Conservation (phyloP, 2,329 filamentous ascomycete species). For the Aspergillus sclerotialis region DNA sequence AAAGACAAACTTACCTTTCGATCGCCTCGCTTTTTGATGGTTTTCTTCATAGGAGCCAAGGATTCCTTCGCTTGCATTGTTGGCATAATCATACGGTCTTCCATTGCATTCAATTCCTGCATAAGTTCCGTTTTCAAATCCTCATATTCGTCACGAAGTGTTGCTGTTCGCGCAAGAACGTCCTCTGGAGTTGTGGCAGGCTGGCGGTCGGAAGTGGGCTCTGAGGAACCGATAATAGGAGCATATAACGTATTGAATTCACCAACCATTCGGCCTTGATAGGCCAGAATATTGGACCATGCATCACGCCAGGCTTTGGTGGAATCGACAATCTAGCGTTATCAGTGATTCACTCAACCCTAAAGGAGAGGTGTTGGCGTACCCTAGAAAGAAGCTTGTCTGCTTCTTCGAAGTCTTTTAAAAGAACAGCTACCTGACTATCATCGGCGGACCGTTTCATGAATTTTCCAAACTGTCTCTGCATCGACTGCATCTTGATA, state of each 20-base stretch:
- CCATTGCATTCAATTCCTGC: conserved; percentile 64
- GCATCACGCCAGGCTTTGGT: conserved; percentile 70
- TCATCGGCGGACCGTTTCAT: conserved; percentile 66
- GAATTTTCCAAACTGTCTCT: conserved; percentile 67
- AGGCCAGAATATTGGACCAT: conserved; percentile 65
- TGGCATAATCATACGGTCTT: conserved; percentile 62
- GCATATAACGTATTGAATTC: conserved; percentile 69
- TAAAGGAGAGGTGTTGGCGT: conserved; percentile 17
- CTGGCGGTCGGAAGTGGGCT: conserved; percentile 48
- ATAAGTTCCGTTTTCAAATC: conserved; percentile 65
- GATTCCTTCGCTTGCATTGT: conserved; percentile 62
- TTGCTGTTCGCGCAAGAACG: conserved; percentile 58
- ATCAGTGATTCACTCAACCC: conserved; percentile 7
- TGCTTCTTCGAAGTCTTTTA: conserved; percentile 75
- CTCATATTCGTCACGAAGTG: conserved; percentile 59
- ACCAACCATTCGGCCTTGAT: conserved; percentile 60
- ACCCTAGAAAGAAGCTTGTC: conserved; percentile 69
- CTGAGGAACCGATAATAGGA: conserved; percentile 62
- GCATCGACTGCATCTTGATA: conserved; percentile 45
- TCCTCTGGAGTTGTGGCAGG: conserved; percentile 55
- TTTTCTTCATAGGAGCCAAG: conserved; percentile 68
- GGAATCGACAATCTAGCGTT: conserved; percentile 62
- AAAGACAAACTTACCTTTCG: conserved; percentile 48
- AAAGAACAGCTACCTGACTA: conserved; percentile 64
- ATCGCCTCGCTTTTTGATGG: conserved; percentile 78